phyloP scores from a whole-genome alignment of 78 protist species.

The Dictyostelium citrinum region DNA sequence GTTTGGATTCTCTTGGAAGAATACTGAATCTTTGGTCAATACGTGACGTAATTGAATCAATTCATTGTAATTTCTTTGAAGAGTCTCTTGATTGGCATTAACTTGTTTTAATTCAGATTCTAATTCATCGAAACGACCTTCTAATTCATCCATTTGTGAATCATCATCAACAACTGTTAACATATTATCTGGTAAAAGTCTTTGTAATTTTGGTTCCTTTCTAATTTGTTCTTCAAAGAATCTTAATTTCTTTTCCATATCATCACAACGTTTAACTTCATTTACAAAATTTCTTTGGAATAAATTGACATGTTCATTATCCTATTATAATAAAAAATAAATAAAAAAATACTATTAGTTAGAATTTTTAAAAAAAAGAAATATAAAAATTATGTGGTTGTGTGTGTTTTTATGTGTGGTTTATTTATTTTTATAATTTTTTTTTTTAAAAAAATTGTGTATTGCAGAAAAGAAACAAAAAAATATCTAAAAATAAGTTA shows the following conservation, averaged over 20 bases:
- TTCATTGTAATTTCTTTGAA: constrained; percentile 72
- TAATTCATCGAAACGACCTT: constrained; percentile 73
- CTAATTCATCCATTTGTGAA: constrained; percentile 78
- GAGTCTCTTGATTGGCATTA: constrained; percentile 79
- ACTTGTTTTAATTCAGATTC: constrained; percentile 83
- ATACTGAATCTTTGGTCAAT: constrained; percentile 71
- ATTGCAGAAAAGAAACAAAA: neutral
- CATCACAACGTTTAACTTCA: constrained; percentile 93
- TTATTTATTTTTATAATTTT: neutral
- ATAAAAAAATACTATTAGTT: neutral
- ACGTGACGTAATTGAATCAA: constrained; percentile 82
- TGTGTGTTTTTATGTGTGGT: neutral
- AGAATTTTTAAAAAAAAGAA: neutral
- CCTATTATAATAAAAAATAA: constrained; percentile 11
- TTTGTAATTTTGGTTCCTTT: constrained; percentile 19
- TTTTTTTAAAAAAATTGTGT: too few species aligned
- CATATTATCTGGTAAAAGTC: neutral
- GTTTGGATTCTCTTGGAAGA: constrained; percentile 85
- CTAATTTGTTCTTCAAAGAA: constrained; percentile 68
- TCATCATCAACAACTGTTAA: constrained; percentile 2
- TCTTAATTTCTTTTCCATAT: constrained; percentile 92
- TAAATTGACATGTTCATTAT: constrained; percentile 84
- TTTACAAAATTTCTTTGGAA: constrained; percentile 92
- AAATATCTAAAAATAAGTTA: neutral
- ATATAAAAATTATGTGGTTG: neutral